Percentiles rank a stretch among this genome's conserved stretches.
These are phyloP conservation scores for Gossypium gossypioides DNA, from an alignment of 441 rosid species.

Conservation along the genomic window DNA sequence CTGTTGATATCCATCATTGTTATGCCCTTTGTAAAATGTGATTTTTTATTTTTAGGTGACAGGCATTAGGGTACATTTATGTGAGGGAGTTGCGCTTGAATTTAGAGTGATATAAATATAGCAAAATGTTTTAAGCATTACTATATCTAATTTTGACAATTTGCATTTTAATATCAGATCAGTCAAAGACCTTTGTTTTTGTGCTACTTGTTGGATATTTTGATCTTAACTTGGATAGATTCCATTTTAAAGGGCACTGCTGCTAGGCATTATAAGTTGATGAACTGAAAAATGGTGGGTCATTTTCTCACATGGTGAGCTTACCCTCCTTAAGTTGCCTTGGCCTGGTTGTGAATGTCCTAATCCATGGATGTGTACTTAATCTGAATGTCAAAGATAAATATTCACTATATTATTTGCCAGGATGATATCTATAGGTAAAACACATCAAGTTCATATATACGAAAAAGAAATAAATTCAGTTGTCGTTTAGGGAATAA, in stretches of 20 bases:
- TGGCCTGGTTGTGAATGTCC: neutral
- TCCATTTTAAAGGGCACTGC: neutral
- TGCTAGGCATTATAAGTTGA: slow-evolving; percentile 1
- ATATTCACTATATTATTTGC: neutral
- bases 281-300: neutral
- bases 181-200: neutral
- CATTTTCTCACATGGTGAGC: neutral
- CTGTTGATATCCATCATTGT: neutral
- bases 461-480: neutral
- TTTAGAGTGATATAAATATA: neutral
- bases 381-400: neutral
- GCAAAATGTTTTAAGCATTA: slow-evolving; percentile 5
- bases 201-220: neutral
- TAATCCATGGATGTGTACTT: neutral
- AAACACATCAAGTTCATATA: neutral
- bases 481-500: slow-evolving; percentile 4
- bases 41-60: neutral
- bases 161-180: neutral
- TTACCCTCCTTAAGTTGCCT: neutral
- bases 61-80: neutral
- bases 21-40: neutral
- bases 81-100: slow-evolving; percentile 6
- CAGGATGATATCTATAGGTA: neutral
- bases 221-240: neutral
- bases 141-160: neutral